These are phyloP conservation scores for Zygotorulaspora sp. DNA, from an alignment of 805 yeast species.

Conservation along the genomic window DNA sequence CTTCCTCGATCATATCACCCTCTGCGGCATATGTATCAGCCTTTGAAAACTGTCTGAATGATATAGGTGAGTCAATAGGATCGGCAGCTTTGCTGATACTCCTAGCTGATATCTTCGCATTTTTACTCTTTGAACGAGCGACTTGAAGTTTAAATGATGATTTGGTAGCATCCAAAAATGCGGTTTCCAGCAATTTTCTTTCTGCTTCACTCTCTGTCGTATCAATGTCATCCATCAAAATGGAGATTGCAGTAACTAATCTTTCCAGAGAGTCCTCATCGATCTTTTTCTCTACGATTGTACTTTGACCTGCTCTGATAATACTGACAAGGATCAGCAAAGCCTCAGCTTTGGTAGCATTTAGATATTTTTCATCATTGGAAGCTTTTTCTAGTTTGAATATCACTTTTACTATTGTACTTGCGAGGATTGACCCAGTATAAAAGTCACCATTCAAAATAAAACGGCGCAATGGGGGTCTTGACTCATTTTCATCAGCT, in stretches of 20 bases:
- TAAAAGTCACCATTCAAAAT: conserved; percentile 86
- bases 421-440: conserved; percentile 79
- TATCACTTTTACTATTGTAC: conserved; percentile 83
- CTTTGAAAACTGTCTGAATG: conserved; percentile 71
- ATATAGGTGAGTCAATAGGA: conserved; percentile 72
- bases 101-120: conserved; percentile 51
- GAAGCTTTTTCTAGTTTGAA: conserved; percentile 63
- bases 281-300: conserved; percentile 63
- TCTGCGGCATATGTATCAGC: conserved; percentile 36
- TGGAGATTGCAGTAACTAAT: conserved; percentile 78
- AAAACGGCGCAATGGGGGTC: conserved; percentile 75
- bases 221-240: conserved; percentile 57
- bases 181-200: conserved; percentile 45
- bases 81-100: conserved; percentile 60
- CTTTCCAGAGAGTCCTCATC: conserved; percentile 98
- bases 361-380: conserved; percentile 51
- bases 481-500: conserved; percentile 42
- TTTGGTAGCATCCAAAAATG: conserved; percentile 84
- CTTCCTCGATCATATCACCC: conserved; percentile 51
- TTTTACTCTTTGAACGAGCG: conserved; percentile 52
- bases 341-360: conserved; percentile 93
- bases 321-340: conserved; percentile 88
- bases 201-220: conserved; percentile 42
- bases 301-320: conserved; percentile 78
- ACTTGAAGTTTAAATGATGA: conserved; percentile 76